phyloP scores from a whole-genome alignment of 805 yeast species.

The Priceomyces melissophilus region DNA sequence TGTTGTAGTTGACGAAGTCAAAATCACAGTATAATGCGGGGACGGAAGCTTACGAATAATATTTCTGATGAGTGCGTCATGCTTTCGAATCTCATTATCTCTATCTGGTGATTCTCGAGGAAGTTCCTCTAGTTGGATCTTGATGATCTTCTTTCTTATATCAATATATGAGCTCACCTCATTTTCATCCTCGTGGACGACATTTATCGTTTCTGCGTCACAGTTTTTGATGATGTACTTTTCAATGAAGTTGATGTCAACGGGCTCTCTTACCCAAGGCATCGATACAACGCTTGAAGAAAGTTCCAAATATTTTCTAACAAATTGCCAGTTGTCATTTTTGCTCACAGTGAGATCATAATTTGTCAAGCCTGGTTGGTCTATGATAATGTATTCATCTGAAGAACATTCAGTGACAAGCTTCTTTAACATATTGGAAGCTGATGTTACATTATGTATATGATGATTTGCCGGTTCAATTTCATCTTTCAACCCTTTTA shows the following conservation, averaged over 20 bases:
- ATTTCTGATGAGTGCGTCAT: conserved; percentile 49
- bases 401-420: conserved; percentile 37
- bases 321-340: conserved; percentile 42
- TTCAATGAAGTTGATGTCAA: conserved; percentile 45
- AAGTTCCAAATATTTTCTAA: conserved; percentile 49
- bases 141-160: conserved; percentile 57
- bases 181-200: conserved; percentile 37
- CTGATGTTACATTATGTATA: conserved; percentile 21
- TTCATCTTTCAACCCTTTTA: conserved; percentile 26
- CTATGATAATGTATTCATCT: conserved; percentile 35
- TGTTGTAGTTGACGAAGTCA: conserved; percentile 37
- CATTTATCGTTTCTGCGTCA: conserved; percentile 43
- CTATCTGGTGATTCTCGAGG: conserved; percentile 17
- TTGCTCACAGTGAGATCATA: conserved; percentile 25
- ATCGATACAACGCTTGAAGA: conserved; percentile 62
- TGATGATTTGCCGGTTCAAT: conserved; percentile 14
- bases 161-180: conserved; percentile 60
- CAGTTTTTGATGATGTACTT: conserved; percentile 46
- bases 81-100: conserved; percentile 27
- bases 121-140: conserved; percentile 54
- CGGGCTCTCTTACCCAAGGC: conserved; percentile 44
- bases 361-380: conserved; percentile 36
- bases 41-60: conserved; percentile 70
- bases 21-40: conserved; percentile 62
- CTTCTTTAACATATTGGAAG: conserved; percentile 32